Evolutionary conservation across 257 asterid species (phyloP).

Genomic region (Capsicum baccatum): DNA sequence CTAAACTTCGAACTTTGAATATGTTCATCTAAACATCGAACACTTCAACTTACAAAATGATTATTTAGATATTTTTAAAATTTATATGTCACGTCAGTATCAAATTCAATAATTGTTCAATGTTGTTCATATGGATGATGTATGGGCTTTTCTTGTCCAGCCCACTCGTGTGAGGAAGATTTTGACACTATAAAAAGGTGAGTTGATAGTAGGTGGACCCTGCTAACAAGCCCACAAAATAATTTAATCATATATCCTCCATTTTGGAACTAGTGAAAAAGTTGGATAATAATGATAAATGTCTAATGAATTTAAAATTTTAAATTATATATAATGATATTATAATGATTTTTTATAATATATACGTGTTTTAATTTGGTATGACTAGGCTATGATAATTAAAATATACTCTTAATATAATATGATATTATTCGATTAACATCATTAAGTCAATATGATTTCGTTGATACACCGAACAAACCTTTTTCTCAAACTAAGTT

Average conservation of each 20-base stretch:
- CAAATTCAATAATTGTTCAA: too few species aligned
- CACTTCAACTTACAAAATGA: too few species aligned
- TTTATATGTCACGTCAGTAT: too few species aligned
- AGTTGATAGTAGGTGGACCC: background rate
- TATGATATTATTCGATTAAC: background rate
- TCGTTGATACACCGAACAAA: too few species aligned
- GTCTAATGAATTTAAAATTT: background rate
- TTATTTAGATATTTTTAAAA: too few species aligned
- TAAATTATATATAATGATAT: background rate
- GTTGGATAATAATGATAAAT: background rate
- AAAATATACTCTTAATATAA: background rate
- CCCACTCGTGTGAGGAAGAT: constrained; percentile 9
- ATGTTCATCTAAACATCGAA: too few species aligned
- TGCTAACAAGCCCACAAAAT: background rate
- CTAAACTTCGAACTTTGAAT: too few species aligned
- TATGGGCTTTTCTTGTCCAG: background rate
- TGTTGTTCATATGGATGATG: constrained; percentile 7
- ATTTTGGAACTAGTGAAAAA: background rate
- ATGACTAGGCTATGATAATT: background rate
- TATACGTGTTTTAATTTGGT: background rate
- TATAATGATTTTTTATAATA: background rate
- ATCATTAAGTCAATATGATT: background rate
- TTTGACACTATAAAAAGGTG: background rate
- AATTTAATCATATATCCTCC: background rate
- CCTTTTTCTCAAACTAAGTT: too few species aligned